phyloP scores from a whole-genome alignment of 768 basidiomycete species.

The Amanita molliuscula region DNA sequence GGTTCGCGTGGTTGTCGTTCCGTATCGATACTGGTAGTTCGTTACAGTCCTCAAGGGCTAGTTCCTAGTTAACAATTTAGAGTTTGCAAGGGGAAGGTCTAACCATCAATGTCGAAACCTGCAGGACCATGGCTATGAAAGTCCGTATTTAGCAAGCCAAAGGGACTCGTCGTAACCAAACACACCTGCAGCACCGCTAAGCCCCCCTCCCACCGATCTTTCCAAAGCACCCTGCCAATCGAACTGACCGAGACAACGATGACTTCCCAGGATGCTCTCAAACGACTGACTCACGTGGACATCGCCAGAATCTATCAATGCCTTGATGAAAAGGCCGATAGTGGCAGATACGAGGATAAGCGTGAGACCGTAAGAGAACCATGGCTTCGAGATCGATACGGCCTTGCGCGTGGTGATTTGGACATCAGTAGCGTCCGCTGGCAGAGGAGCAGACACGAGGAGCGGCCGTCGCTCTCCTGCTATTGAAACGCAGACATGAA shows the following conservation, averaged over 20 bases:
- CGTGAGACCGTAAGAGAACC: slow-evolving; percentile 19
- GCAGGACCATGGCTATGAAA: slow-evolving; percentile 79
- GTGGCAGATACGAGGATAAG: slow-evolving; percentile 24
- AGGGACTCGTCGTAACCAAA: not conserved
- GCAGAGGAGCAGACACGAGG: too few relatives aligned
- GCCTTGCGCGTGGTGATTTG: not conserved
- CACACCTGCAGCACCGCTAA: slow-evolving; percentile 78
- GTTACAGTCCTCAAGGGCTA: slow-evolving; percentile 89
- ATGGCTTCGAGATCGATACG: not conserved
- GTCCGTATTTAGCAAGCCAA: not conserved
- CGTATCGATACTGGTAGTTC: slow-evolving; percentile 94
- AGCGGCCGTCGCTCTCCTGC: too few relatives aligned
- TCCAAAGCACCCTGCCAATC: slow-evolving; percentile 70
- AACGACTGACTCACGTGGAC: slow-evolving; percentile 39
- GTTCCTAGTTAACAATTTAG: not conserved
- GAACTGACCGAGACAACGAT: slow-evolving; percentile 38
- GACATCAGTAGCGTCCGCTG: too few relatives aligned
- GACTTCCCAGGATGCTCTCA: not conserved
- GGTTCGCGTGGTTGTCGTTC: slow-evolving; percentile 62
- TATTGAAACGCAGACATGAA: too few relatives aligned
- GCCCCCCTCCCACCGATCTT: slow-evolving; percentile 80
- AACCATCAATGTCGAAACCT: slow-evolving; percentile 83
- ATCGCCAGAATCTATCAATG: slow-evolving; percentile 59
- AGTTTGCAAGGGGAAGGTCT: not conserved
- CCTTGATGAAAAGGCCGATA: slow-evolving; percentile 52